Evolutionary conservation across 2,329 filamentous ascomycete genomes (phyloP).

Genomic region (Neonectria faginata): DNA sequence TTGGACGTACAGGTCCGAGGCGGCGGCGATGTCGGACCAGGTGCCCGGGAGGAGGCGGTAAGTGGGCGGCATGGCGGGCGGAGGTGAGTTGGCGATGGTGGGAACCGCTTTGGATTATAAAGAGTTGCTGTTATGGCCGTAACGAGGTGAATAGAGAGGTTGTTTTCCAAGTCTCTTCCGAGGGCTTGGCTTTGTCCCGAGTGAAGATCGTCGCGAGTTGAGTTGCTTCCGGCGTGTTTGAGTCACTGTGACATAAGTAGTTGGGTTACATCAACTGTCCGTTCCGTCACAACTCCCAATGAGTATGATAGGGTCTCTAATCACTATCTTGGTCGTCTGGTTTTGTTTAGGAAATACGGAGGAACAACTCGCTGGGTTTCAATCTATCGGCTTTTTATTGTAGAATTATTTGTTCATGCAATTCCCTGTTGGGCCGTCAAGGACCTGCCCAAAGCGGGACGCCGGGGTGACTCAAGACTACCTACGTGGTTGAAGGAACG

Average conservation of each 20-base stretch:
- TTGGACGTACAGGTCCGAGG: constrained; percentile 45
- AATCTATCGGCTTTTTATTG: not conserved
- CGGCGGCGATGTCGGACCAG: constrained; percentile 45
- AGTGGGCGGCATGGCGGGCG: constrained; percentile 28
- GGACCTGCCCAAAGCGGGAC: not conserved
- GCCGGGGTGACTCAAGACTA: constrained; percentile 5
- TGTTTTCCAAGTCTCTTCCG: not conserved
- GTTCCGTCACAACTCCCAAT: too few species aligned
- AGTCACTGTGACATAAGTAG: not conserved
- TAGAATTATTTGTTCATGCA: not conserved
- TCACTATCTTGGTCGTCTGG: not conserved
- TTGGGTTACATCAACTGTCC: not conserved
- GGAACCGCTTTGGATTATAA: too few species aligned
- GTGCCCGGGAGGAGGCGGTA: constrained; percentile 49
- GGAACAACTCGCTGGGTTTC: not conserved
- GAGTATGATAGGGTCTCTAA: too few species aligned
- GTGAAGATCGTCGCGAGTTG: not conserved
- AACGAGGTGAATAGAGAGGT: not conserved
- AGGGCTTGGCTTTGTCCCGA: not conserved
- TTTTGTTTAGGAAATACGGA: not conserved
- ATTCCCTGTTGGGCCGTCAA: not conserved
- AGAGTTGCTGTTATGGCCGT: not conserved
- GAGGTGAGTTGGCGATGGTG: not conserved
- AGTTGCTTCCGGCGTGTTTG: not conserved
- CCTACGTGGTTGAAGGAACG: not conserved